phyloP scores from a whole-genome alignment of 495 filamentous ascomycete species.

The Hypoxylon perforatum region DNA sequence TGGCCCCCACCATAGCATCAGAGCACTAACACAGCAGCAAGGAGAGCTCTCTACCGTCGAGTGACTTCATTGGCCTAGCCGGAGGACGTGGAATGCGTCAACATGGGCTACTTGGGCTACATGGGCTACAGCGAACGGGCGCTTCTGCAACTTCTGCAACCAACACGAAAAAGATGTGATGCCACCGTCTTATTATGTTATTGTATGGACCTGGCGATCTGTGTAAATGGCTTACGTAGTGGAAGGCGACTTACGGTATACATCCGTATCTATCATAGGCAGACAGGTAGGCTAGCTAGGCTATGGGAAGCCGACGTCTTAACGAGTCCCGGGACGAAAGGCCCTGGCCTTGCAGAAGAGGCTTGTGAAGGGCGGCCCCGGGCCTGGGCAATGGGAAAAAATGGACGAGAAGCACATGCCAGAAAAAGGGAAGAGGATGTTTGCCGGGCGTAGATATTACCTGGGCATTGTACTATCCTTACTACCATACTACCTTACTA shows the following conservation, averaged over 20 bases:
- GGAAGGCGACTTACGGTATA: slow-evolving; percentile 8
- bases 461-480: too few species aligned
- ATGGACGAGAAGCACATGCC: slow-evolving; percentile 39
- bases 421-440: slow-evolving; percentile 33
- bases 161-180: slow-evolving; percentile 27
- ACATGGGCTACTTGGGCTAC: slow-evolving; percentile 22
- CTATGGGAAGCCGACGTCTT: slow-evolving; percentile 1
- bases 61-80: slow-evolving; percentile 35
- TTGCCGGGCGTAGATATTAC: slow-evolving; percentile 10
- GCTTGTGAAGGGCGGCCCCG: neutral
- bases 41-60: slow-evolving; percentile 13
- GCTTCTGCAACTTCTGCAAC: slow-evolving; percentile 15
- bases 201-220: slow-evolving; percentile 17
- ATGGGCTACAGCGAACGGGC: slow-evolving; percentile 16
- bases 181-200: slow-evolving; percentile 11
- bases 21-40: slow-evolving; percentile 11
- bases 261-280: neutral
- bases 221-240: slow-evolving; percentile 1
- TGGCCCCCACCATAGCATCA: slow-evolving; percentile 19
- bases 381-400: slow-evolving; percentile 1
- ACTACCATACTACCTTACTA: too few species aligned
- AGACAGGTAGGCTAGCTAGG: neutral
- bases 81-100: slow-evolving; percentile 36
- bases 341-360: neutral
- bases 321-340: neutral